Conservation (phyloP, 139 green algal species). For the Deuterostichococcus epilithicus region DNA sequence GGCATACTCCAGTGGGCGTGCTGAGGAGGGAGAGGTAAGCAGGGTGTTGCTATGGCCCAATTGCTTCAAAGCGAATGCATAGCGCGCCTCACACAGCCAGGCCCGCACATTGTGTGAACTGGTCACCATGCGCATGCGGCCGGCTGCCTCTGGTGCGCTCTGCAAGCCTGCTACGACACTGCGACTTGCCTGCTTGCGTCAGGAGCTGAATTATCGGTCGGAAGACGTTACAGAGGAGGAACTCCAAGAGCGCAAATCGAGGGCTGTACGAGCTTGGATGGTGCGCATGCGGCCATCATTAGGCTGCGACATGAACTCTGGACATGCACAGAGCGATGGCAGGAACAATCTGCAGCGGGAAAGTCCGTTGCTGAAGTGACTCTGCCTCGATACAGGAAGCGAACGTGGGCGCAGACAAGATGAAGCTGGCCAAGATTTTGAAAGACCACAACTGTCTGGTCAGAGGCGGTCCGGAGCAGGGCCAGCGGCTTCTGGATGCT, state of each 20-base stretch:
- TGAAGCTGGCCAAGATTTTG: constrained; percentile 12
- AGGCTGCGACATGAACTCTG: background rate
- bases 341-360: too few species aligned
- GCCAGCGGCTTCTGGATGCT: constrained; percentile 11
- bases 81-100: too few species aligned
- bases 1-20: too few species aligned
- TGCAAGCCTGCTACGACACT: too few species aligned
- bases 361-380: too few species aligned
- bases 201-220: background rate
- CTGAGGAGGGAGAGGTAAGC: too few species aligned
- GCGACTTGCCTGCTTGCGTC: background rate
- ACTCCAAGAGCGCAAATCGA: constrained; percentile 9
- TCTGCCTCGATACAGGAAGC: background rate
- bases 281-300: background rate
- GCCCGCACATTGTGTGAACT: too few species aligned
- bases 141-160: too few species aligned
- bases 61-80: too few species aligned
- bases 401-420: constrained; percentile 11
- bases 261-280: constrained; percentile 13
- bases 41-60: too few species aligned
- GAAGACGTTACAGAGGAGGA: constrained; percentile 20
- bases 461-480: constrained; percentile 12
- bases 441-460: constrained; percentile 14
- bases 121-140: too few species aligned
- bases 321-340: background rate